Conservation (phyloP, 768 basidiomycete genomes). For the Coprinopsis marcescibilis region DNA sequence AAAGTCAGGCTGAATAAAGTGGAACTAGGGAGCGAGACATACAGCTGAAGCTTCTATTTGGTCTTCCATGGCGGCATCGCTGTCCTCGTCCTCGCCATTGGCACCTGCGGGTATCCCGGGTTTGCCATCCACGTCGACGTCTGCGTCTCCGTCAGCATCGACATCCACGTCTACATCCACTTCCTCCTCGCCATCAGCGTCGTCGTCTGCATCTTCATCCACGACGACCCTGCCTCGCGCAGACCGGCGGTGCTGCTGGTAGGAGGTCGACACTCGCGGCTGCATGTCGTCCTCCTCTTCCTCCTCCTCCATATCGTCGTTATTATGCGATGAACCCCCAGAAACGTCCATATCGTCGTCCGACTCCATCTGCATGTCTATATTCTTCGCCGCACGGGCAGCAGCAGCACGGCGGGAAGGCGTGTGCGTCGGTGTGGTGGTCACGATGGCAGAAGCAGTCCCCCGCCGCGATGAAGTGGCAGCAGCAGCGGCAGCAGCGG, state of each 20-base stretch:
- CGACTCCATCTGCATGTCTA: slow-evolving; percentile 29
- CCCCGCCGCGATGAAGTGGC: background rate
- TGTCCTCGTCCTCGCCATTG: too few species aligned
- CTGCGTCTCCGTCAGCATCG: background rate
- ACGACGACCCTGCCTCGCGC: background rate
- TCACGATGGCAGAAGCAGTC: too few species aligned
- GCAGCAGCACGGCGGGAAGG: slow-evolving; percentile 6
- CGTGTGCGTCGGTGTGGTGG: background rate
- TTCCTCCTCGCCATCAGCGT: slow-evolving; percentile 29
- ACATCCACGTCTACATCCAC: slow-evolving; percentile 31
- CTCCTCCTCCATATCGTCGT: slow-evolving; percentile 23
- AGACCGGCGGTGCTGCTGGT: background rate
- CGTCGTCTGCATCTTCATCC: slow-evolving; percentile 26
- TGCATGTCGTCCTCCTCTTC: slow-evolving; percentile 16
- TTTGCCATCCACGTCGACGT: slow-evolving; percentile 11
- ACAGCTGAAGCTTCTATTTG: too few species aligned
- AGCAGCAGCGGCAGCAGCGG: background rate
- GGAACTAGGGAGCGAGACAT: too few species aligned
- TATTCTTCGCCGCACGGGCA: slow-evolving; percentile 9
- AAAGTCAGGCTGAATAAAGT: too few species aligned
- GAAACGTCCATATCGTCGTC: slow-evolving; percentile 35
- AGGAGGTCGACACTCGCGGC: background rate
- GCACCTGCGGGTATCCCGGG: slow-evolving; percentile 15
- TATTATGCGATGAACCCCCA: slow-evolving; percentile 29
- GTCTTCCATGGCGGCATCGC: too few species aligned